These are phyloP conservation scores for Suhomyces panamericanus DNA, from an alignment of 1,139 yeast genomes.

Conservation along the genomic window DNA sequence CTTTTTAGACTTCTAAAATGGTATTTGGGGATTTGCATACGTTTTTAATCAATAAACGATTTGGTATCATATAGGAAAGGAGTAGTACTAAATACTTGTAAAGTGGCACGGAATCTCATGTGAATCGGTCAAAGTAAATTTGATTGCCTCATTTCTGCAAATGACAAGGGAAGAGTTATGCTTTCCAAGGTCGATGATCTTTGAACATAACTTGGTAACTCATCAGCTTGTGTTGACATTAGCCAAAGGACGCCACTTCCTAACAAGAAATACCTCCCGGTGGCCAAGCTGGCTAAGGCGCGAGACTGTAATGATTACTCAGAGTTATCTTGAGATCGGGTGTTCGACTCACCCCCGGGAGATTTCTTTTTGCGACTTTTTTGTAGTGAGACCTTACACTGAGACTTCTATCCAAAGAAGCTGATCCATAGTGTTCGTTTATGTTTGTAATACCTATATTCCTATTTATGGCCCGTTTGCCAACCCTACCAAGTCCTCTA, in stretches of 20 bases:
- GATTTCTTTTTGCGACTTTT: slow-evolving; percentile 40
- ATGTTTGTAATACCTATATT: slow-evolving; percentile 2
- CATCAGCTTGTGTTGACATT: no score
- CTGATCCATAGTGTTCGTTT: no score
- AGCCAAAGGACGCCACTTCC: background rate
- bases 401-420: no score
- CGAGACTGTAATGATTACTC: slow-evolving; percentile 65
- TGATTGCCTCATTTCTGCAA: no score
- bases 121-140: no score
- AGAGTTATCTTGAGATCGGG: slow-evolving; percentile 76
- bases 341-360: slow-evolving; percentile 86
- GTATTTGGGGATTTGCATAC: background rate
- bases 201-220: no score
- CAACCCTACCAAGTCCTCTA: slow-evolving; percentile 34
- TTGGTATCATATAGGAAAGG: background rate
- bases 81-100: no score
- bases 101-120: no score
- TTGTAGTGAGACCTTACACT: no score
- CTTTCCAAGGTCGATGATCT: no score
- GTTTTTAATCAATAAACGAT: background rate
- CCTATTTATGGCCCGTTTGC: background rate
- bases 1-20: slow-evolving; percentile 10
- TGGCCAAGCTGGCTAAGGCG: slow-evolving; percentile 83
- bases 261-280: slow-evolving; percentile 45
- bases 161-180: no score